These are phyloP conservation scores for Myotisia sp. DNA, from an alignment of 2,329 filamentous ascomycete species.

Conservation along the genomic window DNA sequence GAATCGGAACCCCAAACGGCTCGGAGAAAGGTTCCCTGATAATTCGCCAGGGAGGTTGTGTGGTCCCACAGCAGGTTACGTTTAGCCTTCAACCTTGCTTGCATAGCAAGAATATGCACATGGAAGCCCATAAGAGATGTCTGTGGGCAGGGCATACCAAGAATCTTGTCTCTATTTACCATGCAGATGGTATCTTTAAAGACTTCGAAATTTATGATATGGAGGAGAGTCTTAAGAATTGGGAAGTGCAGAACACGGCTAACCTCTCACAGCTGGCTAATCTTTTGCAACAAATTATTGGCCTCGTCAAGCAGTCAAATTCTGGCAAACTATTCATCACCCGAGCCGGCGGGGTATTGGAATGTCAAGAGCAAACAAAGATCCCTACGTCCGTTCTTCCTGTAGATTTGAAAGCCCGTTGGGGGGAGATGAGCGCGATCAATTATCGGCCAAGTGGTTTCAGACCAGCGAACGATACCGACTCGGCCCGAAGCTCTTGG, in stretches of 20 bases:
- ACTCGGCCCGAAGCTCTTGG: too few species aligned
- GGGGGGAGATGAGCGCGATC: too few species aligned
- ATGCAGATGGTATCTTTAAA: neutral
- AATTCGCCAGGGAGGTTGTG: conserved; percentile 6
- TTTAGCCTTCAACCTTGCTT: conserved; percentile 42
- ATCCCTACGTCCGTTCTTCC: neutral
- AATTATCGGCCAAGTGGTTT: too few species aligned
- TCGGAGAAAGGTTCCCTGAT: conserved; percentile 2
- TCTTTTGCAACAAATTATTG: neutral
- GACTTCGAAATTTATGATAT: neutral
- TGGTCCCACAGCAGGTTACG: conserved; percentile 31
- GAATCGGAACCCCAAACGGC: too few species aligned
- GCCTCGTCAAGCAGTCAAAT: neutral
- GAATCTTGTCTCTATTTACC: too few species aligned
- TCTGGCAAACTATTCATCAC: neutral
- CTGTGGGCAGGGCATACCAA: conserved; percentile 40
- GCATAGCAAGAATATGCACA: conserved; percentile 19
- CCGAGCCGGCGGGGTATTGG: neutral
- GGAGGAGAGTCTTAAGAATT: neutral
- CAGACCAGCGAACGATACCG: too few species aligned
- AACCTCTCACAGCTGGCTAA: neutral
- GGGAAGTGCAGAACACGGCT: neutral
- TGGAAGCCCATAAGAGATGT: conserved; percentile 30
- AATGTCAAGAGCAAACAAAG: neutral
- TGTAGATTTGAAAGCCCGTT: too few species aligned